Percentiles rank a stretch among this genome's conserved stretches.
Conservation (phyloP, 1,284 basidiomycete genomes). For the Leccinum fuscescens region DNA sequence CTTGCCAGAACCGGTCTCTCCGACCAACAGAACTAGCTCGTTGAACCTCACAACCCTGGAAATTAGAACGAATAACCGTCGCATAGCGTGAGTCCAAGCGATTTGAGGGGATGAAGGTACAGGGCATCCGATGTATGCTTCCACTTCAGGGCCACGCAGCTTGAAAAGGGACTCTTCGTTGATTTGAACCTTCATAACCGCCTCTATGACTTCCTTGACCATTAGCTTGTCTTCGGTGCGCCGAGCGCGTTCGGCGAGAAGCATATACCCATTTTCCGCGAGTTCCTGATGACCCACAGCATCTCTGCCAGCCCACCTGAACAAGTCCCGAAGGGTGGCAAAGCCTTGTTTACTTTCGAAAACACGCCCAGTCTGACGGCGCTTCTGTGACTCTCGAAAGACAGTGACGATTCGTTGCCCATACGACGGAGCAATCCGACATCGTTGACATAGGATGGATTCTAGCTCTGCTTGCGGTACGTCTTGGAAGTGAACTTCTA, state of each 20-base stretch:
- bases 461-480: slow-evolving; percentile 94
- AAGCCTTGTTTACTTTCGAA: slow-evolving; percentile 99
- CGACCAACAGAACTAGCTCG: slow-evolving; percentile 96
- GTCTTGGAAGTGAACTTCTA: slow-evolving; percentile 98
- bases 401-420: slow-evolving; percentile 89
- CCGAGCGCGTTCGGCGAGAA: slow-evolving; percentile 90
- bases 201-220: slow-evolving; percentile 92
- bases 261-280: slow-evolving; percentile 97
- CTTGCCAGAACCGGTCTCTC: slow-evolving; percentile 97
- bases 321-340: slow-evolving; percentile 94
- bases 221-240: slow-evolving; percentile 82
- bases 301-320: slow-evolving; percentile 93
- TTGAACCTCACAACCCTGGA: slow-evolving; percentile 84
- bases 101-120: slow-evolving; percentile 53
- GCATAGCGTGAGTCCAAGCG: slow-evolving; percentile 94
- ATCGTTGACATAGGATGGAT: slow-evolving; percentile 87
- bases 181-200: slow-evolving; percentile 86
- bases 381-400: slow-evolving; percentile 91
- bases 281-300: slow-evolving; percentile 90
- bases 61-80: slow-evolving; percentile 83
- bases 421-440: slow-evolving; percentile 90
- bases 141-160: slow-evolving; percentile 50
- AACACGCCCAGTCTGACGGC: slow-evolving; percentile 86
- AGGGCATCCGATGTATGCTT: slow-evolving; percentile 54
- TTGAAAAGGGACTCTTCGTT: slow-evolving; percentile 71